These are phyloP conservation scores for Asterionellopsis glacialis DNA, from an alignment of 108 stramenopile genomes.

Conservation along the genomic window DNA sequence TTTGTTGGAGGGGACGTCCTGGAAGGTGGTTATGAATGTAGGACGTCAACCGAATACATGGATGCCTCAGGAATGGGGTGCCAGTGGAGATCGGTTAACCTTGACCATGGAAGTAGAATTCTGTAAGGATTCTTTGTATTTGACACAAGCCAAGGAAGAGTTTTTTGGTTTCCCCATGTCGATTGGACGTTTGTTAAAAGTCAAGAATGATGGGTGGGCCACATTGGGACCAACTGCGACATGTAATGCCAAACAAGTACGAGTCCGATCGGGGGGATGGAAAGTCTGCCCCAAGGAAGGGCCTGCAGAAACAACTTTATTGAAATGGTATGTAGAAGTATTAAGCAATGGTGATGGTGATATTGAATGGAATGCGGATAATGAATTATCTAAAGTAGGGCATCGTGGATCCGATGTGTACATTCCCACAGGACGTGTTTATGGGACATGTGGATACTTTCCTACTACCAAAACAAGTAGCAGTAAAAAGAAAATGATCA, in stretches of 20 bases:
- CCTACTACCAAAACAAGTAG: slow-evolving; percentile 21
- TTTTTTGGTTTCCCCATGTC: slow-evolving; percentile 29
- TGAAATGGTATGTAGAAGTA: slow-evolving; percentile 66
- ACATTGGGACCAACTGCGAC: slow-evolving; percentile 30
- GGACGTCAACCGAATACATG: slow-evolving; percentile 71
- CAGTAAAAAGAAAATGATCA: slow-evolving; percentile 27
- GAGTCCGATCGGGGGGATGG: slow-evolving; percentile 58
- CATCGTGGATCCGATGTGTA: slow-evolving; percentile 48
- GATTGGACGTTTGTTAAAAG: too few relatives aligned
- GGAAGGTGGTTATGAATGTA: slow-evolving; percentile 63
- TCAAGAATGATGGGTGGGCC: too few relatives aligned
- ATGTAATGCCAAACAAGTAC: slow-evolving; percentile 23
- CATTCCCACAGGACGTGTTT: slow-evolving; percentile 64
- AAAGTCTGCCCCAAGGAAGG: slow-evolving; percentile 54
- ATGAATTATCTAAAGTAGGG: slow-evolving; percentile 34
- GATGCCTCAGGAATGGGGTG: slow-evolving; percentile 80
- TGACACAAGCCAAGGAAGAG: slow-evolving; percentile 59
- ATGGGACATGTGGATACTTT: slow-evolving; percentile 79
- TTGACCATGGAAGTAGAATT: slow-evolving; percentile 64
- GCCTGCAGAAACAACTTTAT: slow-evolving; percentile 53
- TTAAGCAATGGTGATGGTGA: too few relatives aligned
- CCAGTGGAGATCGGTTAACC: slow-evolving; percentile 47
- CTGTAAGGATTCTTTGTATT: slow-evolving; percentile 34
- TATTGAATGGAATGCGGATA: not conserved
- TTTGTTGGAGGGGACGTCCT: slow-evolving; percentile 47